Percentiles rank a stretch among this genome's conserved stretches.
Evolutionary conservation across 345 rosid genomes (phyloP).

Genomic region (Cochlearia excelsa): DNA sequence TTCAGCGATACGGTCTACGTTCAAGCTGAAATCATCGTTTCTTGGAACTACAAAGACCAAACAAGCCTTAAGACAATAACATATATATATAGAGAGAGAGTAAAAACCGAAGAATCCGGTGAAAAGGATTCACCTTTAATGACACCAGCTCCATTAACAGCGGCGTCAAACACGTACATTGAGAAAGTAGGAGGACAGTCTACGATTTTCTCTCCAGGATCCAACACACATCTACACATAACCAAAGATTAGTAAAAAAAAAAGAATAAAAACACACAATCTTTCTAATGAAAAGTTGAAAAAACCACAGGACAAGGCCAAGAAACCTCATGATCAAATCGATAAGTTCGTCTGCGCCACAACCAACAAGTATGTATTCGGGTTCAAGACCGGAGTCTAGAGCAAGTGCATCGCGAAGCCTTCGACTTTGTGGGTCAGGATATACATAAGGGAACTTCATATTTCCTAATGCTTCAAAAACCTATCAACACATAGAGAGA

Average conservation of each 20-base stretch:
- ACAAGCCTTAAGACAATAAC: background rate
- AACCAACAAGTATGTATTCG: slow-evolving; percentile 83
- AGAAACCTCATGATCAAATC: slow-evolving; percentile 92
- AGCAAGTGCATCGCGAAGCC: slow-evolving; percentile 78
- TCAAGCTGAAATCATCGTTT: slow-evolving; percentile 81
- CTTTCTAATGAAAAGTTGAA: background rate
- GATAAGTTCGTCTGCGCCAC: slow-evolving; percentile 95
- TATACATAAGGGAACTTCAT: slow-evolving; percentile 83
- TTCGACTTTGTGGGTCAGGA: slow-evolving; percentile 89
- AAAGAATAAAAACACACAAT: background rate
- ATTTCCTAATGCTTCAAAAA: slow-evolving; percentile 79
- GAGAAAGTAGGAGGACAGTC: slow-evolving; percentile 99
- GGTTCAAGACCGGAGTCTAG: slow-evolving; percentile 83
- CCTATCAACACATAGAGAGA: slow-evolving; percentile 42
- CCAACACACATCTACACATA: slow-evolving; percentile 69
- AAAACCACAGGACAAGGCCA: slow-evolving; percentile 8
- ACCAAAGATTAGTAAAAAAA: background rate
- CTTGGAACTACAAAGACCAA: slow-evolving; percentile 57
- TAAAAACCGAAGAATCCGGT: background rate
- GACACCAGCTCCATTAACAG: slow-evolving; percentile 78
- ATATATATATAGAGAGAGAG: background rate
- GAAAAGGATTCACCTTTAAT: slow-evolving; percentile 54
- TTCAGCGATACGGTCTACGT: slow-evolving; percentile 67
- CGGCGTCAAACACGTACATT: slow-evolving; percentile 98
- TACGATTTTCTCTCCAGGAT: slow-evolving; percentile 92